phyloP scores from a whole-genome alignment of 2,329 filamentous ascomycete species.

The Botrytis fragariae region DNA sequence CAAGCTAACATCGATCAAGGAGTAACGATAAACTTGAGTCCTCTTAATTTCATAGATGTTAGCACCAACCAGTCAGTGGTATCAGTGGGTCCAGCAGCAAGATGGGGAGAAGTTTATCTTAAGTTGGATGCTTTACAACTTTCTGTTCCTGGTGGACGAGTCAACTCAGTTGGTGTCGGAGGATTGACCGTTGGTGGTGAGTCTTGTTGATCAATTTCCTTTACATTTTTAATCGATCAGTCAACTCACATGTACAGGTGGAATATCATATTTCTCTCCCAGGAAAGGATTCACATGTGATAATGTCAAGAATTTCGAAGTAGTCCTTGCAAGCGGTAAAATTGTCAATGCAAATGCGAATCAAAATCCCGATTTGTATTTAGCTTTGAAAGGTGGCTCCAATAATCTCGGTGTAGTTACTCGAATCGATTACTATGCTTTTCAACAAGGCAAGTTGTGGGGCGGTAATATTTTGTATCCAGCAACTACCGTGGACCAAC shows the following conservation, averaged over 20 bases:
- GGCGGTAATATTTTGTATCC: conserved; percentile 19
- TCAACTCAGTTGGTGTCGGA: conserved; percentile 20
- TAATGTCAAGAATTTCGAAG: conserved; percentile 48
- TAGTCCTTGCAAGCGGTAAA: conserved; percentile 51
- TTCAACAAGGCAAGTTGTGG: conserved; percentile 22
- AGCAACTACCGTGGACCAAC: neutral
- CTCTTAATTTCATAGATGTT: neutral
- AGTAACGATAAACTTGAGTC: conserved; percentile 7
- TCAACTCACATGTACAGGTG: conserved; percentile 23
- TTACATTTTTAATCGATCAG: no score
- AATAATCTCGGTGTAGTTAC: conserved; percentile 55
- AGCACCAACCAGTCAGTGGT: neutral
- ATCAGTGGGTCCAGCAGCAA: neutral
- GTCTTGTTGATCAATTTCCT: neutral
- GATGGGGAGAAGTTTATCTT: conserved; percentile 11
- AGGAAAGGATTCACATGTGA: conserved; percentile 50
- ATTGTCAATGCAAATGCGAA: conserved; percentile 44
- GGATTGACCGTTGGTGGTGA: conserved; percentile 13
- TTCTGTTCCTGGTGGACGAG: neutral
- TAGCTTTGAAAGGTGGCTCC: conserved; percentile 54
- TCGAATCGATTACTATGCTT: conserved; percentile 39
- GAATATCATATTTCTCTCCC: conserved; percentile 29
- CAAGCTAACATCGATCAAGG: conserved; percentile 3
- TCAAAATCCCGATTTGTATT: conserved; percentile 50
- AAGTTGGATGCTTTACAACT: neutral